A percentile compares a stretch with the other conserved stretches of the same genome.
phyloP scores from a whole-genome alignment of 345 rosid species.

The Melastoma malabathricum region DNA sequence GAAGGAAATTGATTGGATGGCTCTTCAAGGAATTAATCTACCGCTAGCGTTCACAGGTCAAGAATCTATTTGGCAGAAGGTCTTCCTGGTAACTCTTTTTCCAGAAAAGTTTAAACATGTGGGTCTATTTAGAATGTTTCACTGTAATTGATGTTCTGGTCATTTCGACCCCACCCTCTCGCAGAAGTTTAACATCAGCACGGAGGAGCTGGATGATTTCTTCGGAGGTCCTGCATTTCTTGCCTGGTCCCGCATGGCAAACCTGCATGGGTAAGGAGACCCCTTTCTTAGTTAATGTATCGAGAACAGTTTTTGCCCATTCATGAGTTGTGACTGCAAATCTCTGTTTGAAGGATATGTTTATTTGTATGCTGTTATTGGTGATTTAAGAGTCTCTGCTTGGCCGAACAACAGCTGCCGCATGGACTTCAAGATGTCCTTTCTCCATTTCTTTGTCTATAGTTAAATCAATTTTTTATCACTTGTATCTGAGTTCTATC shows the following conservation, averaged over 20 bases:
- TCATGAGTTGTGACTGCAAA: not conserved
- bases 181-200: slow-evolving; percentile 47
- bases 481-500: not conserved
- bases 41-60: slow-evolving; percentile 70
- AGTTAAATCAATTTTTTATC: not conserved
- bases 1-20: slow-evolving; percentile 76
- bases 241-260: slow-evolving; percentile 71
- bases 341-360: no score
- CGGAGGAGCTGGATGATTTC: slow-evolving; percentile 42
- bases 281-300: slow-evolving; percentile 6
- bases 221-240: slow-evolving; percentile 79
- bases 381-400: no score
- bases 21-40: slow-evolving; percentile 60
- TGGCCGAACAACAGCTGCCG: no score
- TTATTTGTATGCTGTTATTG: no score
- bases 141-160: not conserved
- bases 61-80: slow-evolving; percentile 63
- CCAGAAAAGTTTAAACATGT: not conserved
- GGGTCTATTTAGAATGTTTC: not conserved
- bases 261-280: slow-evolving; percentile 49
- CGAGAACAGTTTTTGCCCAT: not conserved
- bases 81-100: slow-evolving; percentile 34
- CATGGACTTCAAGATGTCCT: not conserved
- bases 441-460: not conserved
- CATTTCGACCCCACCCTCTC: slow-evolving; percentile 3